These are phyloP conservation scores for Benincasa hispida DNA, from an alignment of 306 rosid genomes.

Conservation along the genomic window DNA sequence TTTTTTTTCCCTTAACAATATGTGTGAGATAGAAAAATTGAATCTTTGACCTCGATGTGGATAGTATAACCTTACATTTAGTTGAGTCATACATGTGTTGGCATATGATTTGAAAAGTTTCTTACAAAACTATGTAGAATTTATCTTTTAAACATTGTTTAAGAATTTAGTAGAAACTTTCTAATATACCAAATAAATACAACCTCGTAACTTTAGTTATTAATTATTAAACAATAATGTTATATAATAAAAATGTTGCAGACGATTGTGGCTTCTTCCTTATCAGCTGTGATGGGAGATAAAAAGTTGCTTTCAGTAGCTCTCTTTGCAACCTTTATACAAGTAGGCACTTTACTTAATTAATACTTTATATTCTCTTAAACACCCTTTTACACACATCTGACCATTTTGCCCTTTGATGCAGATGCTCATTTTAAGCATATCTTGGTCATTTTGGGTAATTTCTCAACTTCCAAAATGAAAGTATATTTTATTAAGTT, in stretches of 20 bases:
- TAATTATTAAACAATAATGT: neutral
- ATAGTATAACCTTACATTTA: too few species aligned
- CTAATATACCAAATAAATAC: too few species aligned
- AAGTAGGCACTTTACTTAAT: constrained; percentile 22
- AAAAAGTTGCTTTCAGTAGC: constrained; percentile 52
- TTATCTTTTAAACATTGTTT: too few species aligned
- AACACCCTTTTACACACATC: neutral
- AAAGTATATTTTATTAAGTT: neutral
- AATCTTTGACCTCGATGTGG: too few species aligned
- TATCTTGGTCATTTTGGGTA: constrained; percentile 82
- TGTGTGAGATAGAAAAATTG: too few species aligned
- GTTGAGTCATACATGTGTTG: too few species aligned
- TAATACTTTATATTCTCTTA: neutral
- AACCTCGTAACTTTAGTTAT: too few species aligned
- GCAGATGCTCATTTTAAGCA: constrained; percentile 48
- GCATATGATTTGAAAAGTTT: too few species aligned
- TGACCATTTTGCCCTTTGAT: constrained; percentile 13
- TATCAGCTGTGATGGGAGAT: constrained; percentile 57
- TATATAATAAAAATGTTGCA: too few species aligned
- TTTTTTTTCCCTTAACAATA: too few species aligned
- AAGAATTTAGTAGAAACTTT: too few species aligned
- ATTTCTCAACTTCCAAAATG: constrained; percentile 1
- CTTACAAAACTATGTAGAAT: too few species aligned
- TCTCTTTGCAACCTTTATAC: constrained; percentile 33
- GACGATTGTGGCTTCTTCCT: constrained; percentile 52